Percentiles rank a stretch among this genome's conserved stretches.
These are phyloP conservation scores for Umbelopsis sp. DNA, from an alignment of 192 early-diverging fungal genomes.

Conservation along the genomic window DNA sequence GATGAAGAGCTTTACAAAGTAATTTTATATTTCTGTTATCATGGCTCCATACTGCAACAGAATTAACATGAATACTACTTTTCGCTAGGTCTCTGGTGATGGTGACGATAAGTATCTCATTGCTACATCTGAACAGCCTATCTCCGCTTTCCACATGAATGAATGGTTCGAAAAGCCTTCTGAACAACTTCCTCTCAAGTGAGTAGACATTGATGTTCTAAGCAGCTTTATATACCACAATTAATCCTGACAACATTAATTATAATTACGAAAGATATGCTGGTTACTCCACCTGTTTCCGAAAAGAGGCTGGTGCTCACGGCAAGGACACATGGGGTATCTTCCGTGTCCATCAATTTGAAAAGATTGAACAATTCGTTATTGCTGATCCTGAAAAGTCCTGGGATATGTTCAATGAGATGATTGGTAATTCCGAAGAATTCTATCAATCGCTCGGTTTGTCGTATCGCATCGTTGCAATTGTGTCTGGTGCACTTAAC, in stretches of 20 bases:
- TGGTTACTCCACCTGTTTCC: conserved; percentile 98
- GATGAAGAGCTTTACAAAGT: conserved; percentile 98
- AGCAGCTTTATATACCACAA: too few relatives aligned
- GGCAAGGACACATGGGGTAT: conserved; percentile 98
- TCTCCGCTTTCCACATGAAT: conserved; percentile 92
- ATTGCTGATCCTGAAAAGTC: conserved; percentile 95
- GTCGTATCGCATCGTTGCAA: conserved; percentile 92
- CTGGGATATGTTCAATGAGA: conserved; percentile 98
- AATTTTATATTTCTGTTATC: not conserved
- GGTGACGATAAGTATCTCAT: conserved; percentile 96
- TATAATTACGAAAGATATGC: conserved; percentile 62
- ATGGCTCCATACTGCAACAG: not conserved
- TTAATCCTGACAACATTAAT: not conserved
- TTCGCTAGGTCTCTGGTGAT: conserved; percentile 59
- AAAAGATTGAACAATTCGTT: conserved; percentile 99
- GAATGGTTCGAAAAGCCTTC: conserved; percentile 95
- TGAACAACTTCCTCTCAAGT: conserved; percentile 89
- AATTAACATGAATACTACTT: not conserved
- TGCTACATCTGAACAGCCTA: conserved; percentile 98
- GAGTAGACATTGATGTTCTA: not conserved
- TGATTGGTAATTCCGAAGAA: conserved; percentile 89
- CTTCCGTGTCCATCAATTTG: conserved; percentile 99
- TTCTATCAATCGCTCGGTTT: conserved; percentile 95
- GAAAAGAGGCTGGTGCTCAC: conserved; percentile 98
- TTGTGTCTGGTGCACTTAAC: conserved; percentile 97